Percentiles rank a stretch among this genome's conserved stretches.
Evolutionary conservation across 805 yeast species (phyloP).

Genomic region (Lipomyces spencermartinsiae): DNA sequence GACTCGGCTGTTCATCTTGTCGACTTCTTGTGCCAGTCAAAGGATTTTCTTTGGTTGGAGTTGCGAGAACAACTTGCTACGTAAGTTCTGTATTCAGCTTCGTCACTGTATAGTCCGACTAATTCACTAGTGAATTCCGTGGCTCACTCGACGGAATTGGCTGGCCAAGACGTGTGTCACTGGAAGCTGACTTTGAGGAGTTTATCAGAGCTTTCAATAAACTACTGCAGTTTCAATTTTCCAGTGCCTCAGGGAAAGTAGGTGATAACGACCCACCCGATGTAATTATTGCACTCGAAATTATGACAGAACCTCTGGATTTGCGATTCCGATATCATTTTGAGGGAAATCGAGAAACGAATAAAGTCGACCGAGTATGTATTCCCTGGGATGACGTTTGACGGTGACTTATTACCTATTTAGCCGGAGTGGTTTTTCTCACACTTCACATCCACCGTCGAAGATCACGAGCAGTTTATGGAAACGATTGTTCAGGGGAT

Average conservation of each 20-base stretch:
- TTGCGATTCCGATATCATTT: conserved; percentile 67
- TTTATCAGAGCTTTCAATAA: conserved; percentile 16
- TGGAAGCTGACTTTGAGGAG: conserved; percentile 5
- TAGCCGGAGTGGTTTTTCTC: conserved; percentile 72
- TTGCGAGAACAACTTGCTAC: conserved; percentile 16
- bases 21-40: conserved; percentile 12
- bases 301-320: conserved; percentile 54
- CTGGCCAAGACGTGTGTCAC: conserved; percentile 28
- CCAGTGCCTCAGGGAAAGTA: conserved; percentile 17
- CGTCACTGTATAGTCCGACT: not conserved
- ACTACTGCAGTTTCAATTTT: conserved; percentile 27
- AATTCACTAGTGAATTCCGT: conserved; percentile 27
- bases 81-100: conserved; percentile 9
- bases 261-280: conserved; percentile 3
- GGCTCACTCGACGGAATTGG: conserved; percentile 24
- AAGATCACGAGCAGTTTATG: conserved; percentile 45
- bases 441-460: conserved; percentile 49
- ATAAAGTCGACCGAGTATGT: conserved; percentile 57
- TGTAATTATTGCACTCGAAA: conserved; percentile 48
- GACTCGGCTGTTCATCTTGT: conserved; percentile 28
- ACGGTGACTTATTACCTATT: not conserved
- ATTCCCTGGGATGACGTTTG: not conserved
- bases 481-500: conserved; percentile 39
- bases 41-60: conserved; percentile 19
- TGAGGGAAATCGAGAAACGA: conserved; percentile 62